These are phyloP conservation scores for Tolypocladium inflatum DNA, from an alignment of 2,329 filamentous ascomycete species.

Conservation along the genomic window DNA sequence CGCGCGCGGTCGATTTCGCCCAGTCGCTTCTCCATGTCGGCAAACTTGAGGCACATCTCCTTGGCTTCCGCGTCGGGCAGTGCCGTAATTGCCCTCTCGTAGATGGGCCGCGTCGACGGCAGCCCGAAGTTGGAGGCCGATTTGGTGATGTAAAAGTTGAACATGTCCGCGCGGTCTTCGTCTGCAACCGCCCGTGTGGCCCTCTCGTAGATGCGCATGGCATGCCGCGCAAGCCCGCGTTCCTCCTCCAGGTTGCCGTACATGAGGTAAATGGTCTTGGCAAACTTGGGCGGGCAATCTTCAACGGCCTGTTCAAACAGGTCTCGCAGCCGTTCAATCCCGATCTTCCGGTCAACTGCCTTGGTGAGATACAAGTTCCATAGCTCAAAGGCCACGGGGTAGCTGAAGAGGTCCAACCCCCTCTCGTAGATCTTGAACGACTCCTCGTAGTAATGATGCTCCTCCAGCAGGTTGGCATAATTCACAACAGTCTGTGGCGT, in stretches of 20 bases:
- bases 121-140: slow-evolving; percentile 96
- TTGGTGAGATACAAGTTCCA: slow-evolving; percentile 99
- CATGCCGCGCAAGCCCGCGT: slow-evolving; percentile 83
- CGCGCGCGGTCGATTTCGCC: slow-evolving; percentile 92
- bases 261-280: slow-evolving; percentile 94
- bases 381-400: slow-evolving; percentile 93
- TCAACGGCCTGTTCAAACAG: slow-evolving; percentile 96
- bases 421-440: slow-evolving; percentile 97
- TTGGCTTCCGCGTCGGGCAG: slow-evolving; percentile 87
- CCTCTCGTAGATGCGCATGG: slow-evolving; percentile 98
- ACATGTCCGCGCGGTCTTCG: slow-evolving; percentile 93
- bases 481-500: slow-evolving; percentile 98
- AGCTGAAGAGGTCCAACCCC: slow-evolving; percentile 94
- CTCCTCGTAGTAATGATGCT: slow-evolving; percentile 91
- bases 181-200: slow-evolving; percentile 91
- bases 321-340: slow-evolving; percentile 87
- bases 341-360: slow-evolving; percentile 90
- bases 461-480: slow-evolving; percentile 90
- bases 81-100: slow-evolving; percentile 91
- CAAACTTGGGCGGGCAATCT: slow-evolving; percentile 89
- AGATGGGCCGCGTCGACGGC: slow-evolving; percentile 88
- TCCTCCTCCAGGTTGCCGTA: slow-evolving; percentile 97
- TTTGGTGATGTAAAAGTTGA: slow-evolving; percentile 99
- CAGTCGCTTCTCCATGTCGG: slow-evolving; percentile 86
- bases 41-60: slow-evolving; percentile 98